A percentile compares a stretch with the other conserved stretches of the same genome.
These are phyloP conservation scores for Chlorella sorokiniana DNA, from an alignment of 139 green algal species.

Conservation along the genomic window DNA sequence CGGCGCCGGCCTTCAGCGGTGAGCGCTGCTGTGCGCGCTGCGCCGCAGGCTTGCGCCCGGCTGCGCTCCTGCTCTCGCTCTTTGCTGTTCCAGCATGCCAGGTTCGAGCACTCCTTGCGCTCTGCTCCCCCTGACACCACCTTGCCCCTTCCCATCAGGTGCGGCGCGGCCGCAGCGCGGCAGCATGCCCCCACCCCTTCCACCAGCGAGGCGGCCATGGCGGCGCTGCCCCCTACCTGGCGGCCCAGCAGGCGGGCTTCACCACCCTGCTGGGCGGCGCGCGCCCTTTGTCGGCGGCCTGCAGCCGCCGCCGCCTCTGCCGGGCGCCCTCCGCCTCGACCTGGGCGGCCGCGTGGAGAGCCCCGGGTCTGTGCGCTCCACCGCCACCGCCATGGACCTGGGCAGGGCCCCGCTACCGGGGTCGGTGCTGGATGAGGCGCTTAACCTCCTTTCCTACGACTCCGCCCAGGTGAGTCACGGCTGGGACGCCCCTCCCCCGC, in stretches of 20 bases:
- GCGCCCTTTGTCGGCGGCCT: background rate
- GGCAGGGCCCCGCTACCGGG: background rate
- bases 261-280: background rate
- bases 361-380: background rate
- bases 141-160: background rate
- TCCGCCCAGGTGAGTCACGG: background rate
- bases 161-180: no score
- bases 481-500: background rate
- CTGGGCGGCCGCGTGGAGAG: background rate
- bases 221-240: background rate
- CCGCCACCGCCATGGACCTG: background rate
- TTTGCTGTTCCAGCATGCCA: no score
- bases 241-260: background rate
- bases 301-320: constrained; percentile 26
- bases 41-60: no score
- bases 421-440: constrained; percentile 41
- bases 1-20: no score
- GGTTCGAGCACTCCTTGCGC: no score
- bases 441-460: constrained; percentile 41
- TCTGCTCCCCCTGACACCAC: no score
- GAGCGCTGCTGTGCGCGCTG: no score
- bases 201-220: background rate
- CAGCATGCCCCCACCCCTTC: background rate
- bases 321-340: constrained; percentile 5
- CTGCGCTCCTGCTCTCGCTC: no score